phyloP scores from a whole-genome alignment of 495 filamentous ascomycete species.

The Podospora conica region DNA sequence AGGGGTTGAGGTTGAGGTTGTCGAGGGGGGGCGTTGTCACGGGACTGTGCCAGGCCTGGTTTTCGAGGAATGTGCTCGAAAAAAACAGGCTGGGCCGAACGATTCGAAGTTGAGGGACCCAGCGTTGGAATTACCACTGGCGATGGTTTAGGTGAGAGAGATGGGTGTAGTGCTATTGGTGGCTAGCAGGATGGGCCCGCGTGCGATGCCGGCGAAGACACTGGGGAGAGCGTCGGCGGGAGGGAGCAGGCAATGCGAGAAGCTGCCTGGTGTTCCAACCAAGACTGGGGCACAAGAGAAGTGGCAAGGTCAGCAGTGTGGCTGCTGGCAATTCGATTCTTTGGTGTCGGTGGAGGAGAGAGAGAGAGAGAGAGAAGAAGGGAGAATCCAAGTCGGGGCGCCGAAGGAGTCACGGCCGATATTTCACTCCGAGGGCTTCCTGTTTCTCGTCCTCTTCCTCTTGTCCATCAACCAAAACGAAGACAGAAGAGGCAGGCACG shows the following conservation, averaged over 20 bases:
- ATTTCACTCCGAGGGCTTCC: constrained; percentile 37
- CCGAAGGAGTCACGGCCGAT: constrained; percentile 47
- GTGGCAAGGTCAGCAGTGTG: background rate
- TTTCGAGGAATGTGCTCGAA: constrained; percentile 4
- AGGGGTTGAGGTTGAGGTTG: background rate
- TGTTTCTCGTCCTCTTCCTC: background rate
- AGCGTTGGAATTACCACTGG: background rate
- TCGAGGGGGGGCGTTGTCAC: constrained; percentile 2
- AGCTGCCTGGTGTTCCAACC: constrained; percentile 1
- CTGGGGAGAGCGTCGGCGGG: background rate
- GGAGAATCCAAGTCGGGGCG: constrained; percentile 7
- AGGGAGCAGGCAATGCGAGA: background rate
- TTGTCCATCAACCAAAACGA: background rate
- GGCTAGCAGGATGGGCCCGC: background rate
- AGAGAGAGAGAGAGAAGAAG: constrained; percentile 25
- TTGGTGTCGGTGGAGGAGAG: constrained; percentile 17
- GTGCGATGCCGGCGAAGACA: background rate
- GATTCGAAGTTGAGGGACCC: background rate
- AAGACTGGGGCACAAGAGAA: background rate
- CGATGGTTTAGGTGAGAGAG: background rate
- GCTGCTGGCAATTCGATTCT: constrained; percentile 3
- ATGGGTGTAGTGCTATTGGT: background rate
- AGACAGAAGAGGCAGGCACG: constrained; percentile 3
- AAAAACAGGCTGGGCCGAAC: background rate
- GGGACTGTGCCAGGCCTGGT: constrained; percentile 4